These are phyloP conservation scores for Melampsora americana DNA, from an alignment of 1,284 basidiomycete species.

Conservation along the genomic window DNA sequence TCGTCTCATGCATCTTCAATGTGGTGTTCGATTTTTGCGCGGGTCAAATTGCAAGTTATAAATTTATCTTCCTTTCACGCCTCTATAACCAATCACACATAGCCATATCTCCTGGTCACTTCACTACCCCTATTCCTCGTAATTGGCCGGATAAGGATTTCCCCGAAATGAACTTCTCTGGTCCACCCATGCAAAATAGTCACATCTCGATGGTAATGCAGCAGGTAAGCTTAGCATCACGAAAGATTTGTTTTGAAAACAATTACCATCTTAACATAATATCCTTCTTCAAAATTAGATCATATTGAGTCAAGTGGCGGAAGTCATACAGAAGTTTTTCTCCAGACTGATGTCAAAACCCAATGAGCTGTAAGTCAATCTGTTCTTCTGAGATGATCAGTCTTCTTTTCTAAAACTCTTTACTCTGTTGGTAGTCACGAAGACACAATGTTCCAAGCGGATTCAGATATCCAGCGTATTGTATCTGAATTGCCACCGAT, in stretches of 20 bases:
- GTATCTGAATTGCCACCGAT: neutral
- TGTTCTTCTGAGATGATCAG: neutral
- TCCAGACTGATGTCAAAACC: constrained; percentile 5
- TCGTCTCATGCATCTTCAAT: neutral
- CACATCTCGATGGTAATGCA: neutral
- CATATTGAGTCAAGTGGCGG: constrained; percentile 7
- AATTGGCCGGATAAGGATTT: constrained; percentile 3
- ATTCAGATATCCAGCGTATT: constrained; percentile 2
- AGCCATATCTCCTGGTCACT: neutral
- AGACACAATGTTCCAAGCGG: neutral
- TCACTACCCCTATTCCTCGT: constrained; percentile 4
- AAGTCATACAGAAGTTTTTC: constrained; percentile 3
- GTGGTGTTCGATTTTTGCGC: no score
- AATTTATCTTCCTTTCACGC: no score
- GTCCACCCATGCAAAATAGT: neutral
- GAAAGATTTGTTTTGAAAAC: neutral
- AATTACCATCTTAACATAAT: neutral
- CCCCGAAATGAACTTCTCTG: constrained; percentile 1
- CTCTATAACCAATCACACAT: neutral
- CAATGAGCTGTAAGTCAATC: constrained; percentile 4
- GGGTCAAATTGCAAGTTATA: no score
- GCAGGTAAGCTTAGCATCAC: neutral
- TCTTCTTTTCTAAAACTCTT: neutral
- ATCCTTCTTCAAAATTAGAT: neutral
- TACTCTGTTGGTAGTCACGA: neutral